Percentiles rank a stretch among this genome's conserved stretches.
phyloP scores from a whole-genome alignment of 202 grass and related monocot genomes.

The Elaeis oleifera region DNA sequence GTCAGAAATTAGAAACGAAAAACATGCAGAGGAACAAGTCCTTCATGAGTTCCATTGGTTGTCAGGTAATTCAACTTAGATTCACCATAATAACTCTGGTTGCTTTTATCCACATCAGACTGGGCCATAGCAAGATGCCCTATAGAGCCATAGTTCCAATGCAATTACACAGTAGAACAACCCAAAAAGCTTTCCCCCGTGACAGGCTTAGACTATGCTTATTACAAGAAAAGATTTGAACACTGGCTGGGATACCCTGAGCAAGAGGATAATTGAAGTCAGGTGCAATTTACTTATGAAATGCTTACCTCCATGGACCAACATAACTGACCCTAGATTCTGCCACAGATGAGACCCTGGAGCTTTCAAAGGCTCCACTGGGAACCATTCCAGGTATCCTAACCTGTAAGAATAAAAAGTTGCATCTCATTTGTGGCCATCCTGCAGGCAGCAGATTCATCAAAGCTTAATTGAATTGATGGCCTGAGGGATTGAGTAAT shows the following conservation, averaged over 20 bases:
- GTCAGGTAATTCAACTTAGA: constrained; percentile 90
- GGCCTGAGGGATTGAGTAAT: constrained; percentile 51
- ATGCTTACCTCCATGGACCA: constrained; percentile 7
- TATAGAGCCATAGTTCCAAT: constrained; percentile 65
- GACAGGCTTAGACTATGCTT: constrained; percentile 68
- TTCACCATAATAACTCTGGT: constrained; percentile 99
- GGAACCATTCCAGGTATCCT: constrained; percentile 64
- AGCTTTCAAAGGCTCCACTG: constrained; percentile 56
- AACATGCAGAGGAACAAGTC: constrained; percentile 79
- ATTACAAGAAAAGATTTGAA: constrained; percentile 83
- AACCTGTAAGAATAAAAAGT: constrained; percentile 55
- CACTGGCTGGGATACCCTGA: constrained; percentile 64
- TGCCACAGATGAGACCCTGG: constrained; percentile 66
- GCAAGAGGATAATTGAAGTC: constrained; percentile 2
- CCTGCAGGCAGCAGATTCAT: constrained; percentile 73
- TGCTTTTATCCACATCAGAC: constrained; percentile 82
- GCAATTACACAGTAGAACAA: constrained; percentile 63
- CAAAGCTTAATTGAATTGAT: constrained; percentile 68
- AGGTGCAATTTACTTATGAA: constrained; percentile 15
- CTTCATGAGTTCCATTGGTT: constrained; percentile 70
- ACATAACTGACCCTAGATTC: constrained; percentile 50
- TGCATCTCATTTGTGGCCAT: constrained; percentile 84
- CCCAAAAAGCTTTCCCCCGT: constrained; percentile 75
- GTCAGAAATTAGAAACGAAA: background rate
- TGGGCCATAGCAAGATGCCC: constrained; percentile 71